Evolutionary conservation across 2,329 filamentous ascomycete species (phyloP), one percentile per base, ranked within the genome.

Genomic region (Escovopsis sp.): DNA sequence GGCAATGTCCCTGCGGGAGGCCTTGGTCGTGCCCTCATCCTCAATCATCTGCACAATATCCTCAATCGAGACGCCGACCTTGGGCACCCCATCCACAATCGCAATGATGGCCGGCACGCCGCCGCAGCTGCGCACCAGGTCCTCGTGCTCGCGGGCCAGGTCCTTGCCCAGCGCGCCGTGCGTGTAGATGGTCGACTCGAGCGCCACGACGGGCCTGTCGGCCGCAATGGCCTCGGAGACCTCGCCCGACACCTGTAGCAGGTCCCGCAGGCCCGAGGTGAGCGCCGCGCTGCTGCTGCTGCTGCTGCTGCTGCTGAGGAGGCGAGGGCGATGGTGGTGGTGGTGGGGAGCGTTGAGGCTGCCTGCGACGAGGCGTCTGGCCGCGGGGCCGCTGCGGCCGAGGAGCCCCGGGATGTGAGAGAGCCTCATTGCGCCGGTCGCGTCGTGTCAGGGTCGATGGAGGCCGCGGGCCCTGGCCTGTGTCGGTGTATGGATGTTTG

Each of bases 161-260:
- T 73, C 70, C 32, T 77, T 74, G n/a, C 85, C 85, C 12, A 98
- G 69, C 19, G 82, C 79, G 35, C 87, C 88, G 63, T 98, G 91
- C 1, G 91, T 98, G 62, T 98, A 96, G 52, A 98, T 96, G 4
- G 91, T 94, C 2, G 85, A 87, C 62, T 98, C 91, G 4, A 98
- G 72, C 12, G 89, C 91, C 10, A 98, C 88, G 4, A 98, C 80
- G 1, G 91, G 89, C 53, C 77, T 80, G 44, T 80, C 78, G 11
- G 76, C 73, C 36, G 75, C 69, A 39, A 95, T 61, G 34, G 88
- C 89, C 56, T 86, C 77, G 41, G 71, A 68, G 11, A 98, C 81
- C 61, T 96, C 89, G 40, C 89, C 81, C 1, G 85, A 88, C 36
- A 94, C 69, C 42, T 70, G 73, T 44, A 93, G 71, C 46, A 86